Evolutionary conservation across 441 rosid species (phyloP).

Genomic region (Erodium moschatum): DNA sequence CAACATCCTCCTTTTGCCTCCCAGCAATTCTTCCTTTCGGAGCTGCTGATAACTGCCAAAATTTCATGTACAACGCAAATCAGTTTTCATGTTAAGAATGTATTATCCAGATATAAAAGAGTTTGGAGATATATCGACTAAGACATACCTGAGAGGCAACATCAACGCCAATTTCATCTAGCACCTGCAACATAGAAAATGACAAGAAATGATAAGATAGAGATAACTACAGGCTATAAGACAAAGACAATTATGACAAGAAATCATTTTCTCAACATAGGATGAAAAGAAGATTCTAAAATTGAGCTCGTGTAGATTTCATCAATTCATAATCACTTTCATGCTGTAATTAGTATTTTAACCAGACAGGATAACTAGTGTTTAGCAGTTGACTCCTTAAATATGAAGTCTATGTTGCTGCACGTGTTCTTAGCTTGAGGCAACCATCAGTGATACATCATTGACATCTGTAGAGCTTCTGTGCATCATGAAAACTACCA

Average conservation of each 20-base stretch:
- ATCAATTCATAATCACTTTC: too few relatives aligned
- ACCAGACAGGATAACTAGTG: too few relatives aligned
- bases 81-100: conserved; percentile 12
- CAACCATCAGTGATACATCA: background rate
- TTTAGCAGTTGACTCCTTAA: background rate
- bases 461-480: background rate
- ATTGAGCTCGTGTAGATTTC: too few relatives aligned
- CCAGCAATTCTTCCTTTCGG: conserved; percentile 68
- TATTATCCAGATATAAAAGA: conserved; percentile 12
- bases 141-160: conserved; percentile 78
- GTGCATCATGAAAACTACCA: background rate
- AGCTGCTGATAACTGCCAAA: conserved; percentile 60
- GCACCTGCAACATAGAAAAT: conserved; percentile 41
- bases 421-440: background rate
- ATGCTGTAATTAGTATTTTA: too few relatives aligned
- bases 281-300: too few relatives aligned
- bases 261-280: background rate
- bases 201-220: background rate
- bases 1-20: conserved; percentile 47
- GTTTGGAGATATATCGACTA: background rate
- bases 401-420: background rate
- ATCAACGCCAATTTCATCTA: conserved; percentile 89
- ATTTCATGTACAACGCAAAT: conserved; percentile 19
- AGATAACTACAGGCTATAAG: background rate
- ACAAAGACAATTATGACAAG: background rate